Base-by-base conservation (phyloP, 257 asterid species). In the Oldenlandia corymbosa region DNA sequence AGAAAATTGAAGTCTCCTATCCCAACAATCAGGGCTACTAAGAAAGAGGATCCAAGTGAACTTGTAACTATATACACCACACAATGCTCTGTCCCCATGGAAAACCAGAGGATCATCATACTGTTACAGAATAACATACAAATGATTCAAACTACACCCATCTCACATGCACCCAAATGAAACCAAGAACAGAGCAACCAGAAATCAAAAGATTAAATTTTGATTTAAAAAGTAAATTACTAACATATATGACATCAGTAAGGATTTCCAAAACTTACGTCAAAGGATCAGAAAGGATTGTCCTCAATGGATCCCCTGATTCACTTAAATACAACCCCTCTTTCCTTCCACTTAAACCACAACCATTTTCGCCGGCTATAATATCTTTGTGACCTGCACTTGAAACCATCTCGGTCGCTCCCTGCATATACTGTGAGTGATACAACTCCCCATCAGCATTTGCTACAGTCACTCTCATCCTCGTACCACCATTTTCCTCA, bases 331-430 rank as follows among this genome's bases (percentile, higher is more conserved):
- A 77, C 1, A 71, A 71, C 31, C 71, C 75, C 49, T 84, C 96
- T 76, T 81, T 90, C 75, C 87, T 82, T 77, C 91, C 96, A 62
- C 95, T 82, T 73, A 78, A 79, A n/a, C 85, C 91, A 71, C 83
- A 84, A 16, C 84, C 94, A 63, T 77, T 80, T 64, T 80, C 92
- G 47, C 69, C 58, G 34, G 66, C 68, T 18, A 66, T 31, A 34
- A 32, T 68, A 47, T 83, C 95, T 81, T 82, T 89, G 42, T 72
- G 87, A 47, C 83, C 80, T 0, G 87, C 70, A 71, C 80, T 84
- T 5, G 88, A 78, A 45, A 85, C 90, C 66, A 79, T 85, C 60
- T 85, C 88, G 51, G 76, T 83, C 5, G 68, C 59, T 64, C 83
- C 85, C 70, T 77, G 83, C 75, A 80, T 55, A 74, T 75, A 84